These are phyloP conservation scores for Rhodotorula paludigena DNA, from an alignment of 768 basidiomycete genomes.

Conservation along the genomic window DNA sequence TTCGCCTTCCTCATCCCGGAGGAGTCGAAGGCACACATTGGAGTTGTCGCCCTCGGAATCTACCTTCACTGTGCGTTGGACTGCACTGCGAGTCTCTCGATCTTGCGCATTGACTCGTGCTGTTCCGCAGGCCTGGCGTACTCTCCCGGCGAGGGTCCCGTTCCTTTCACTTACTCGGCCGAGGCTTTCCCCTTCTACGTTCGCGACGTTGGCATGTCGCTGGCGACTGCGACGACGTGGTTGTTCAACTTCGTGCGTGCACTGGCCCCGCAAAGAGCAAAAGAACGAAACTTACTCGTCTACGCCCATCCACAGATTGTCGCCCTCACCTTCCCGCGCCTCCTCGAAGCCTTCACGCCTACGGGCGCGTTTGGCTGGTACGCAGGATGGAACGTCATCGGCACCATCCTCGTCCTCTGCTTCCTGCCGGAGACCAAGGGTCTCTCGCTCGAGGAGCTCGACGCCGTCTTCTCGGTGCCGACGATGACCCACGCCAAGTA, in stretches of 20 bases:
- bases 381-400: constrained; percentile 39
- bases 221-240: constrained; percentile 30
- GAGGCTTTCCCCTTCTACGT: constrained; percentile 43
- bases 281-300: too few relatives aligned
- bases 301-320: constrained; percentile 13
- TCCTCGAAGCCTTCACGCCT: constrained; percentile 34
- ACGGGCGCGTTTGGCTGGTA: constrained; percentile 38
- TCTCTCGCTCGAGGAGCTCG: constrained; percentile 45
- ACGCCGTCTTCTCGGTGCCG: constrained; percentile 45
- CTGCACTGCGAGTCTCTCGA: background rate
- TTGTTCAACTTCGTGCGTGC: constrained; percentile 13
- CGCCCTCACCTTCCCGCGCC: constrained; percentile 40
- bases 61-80: constrained; percentile 26
- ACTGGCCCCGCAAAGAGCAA: too few relatives aligned
- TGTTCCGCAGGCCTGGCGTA: constrained; percentile 27
- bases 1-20: constrained; percentile 55
- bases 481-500: constrained; percentile 14
- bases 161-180: constrained; percentile 38
- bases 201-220: constrained; percentile 41
- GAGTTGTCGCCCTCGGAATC: constrained; percentile 25
- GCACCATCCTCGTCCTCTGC: constrained; percentile 44
- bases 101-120: background rate
- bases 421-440: constrained; percentile 41
- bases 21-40: constrained; percentile 45
- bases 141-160: constrained; percentile 38